phyloP scores from a whole-genome alignment of 495 filamentous ascomycete genomes.

The Cladorrhinum samala region DNA sequence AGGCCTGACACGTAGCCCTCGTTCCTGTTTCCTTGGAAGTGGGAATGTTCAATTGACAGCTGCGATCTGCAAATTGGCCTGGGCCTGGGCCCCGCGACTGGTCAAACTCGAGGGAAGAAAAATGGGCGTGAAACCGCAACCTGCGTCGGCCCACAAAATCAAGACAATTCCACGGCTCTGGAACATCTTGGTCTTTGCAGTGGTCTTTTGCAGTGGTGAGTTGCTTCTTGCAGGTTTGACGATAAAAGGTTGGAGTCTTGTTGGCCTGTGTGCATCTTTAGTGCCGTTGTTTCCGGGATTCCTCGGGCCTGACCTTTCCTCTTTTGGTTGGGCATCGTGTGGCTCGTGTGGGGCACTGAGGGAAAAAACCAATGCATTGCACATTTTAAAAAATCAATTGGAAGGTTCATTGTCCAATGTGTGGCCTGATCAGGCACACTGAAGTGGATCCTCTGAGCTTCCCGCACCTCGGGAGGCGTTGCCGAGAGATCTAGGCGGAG shows the following conservation, averaged over 20 bases:
- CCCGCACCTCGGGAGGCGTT: not conserved
- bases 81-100: too few species aligned
- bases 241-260: not conserved
- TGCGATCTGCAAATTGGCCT: not conserved
- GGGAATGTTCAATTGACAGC: not conserved
- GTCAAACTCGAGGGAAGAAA: too few species aligned
- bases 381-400: not conserved
- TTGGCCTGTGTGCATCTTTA: not conserved
- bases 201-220: too few species aligned
- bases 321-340: not conserved
- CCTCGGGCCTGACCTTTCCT: not conserved
- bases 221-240: not conserved
- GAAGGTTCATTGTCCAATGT: not conserved
- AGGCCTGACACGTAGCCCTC: not conserved
- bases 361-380: not conserved
- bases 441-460: not conserved
- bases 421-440: not conserved
- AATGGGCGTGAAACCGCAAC: not conserved
- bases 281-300: not conserved
- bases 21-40: not conserved
- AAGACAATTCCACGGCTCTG: not conserved
- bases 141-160: not conserved
- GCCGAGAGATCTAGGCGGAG: not conserved
- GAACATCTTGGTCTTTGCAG: too few species aligned
- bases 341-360: not conserved